Evolutionary conservation across 129 eudicot genomes (phyloP).

Genomic region (Helichrysum umbraculigerum): DNA sequence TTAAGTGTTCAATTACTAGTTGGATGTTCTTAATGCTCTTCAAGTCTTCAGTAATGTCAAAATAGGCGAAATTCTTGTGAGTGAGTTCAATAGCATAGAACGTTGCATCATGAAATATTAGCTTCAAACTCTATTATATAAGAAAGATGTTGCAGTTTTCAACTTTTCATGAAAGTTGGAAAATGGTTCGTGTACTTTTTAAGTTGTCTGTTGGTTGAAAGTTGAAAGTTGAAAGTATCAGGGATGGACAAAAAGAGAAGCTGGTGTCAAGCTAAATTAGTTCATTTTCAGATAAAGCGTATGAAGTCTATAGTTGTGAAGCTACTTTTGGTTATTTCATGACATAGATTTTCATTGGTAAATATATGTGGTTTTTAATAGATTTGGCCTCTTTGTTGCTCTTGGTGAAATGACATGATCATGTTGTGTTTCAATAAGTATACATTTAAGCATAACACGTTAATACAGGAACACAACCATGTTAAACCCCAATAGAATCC

Average conservation of each 20-base stretch:
- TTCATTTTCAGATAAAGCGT: neutral
- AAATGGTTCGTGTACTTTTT: too few relatives aligned
- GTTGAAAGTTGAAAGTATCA: too few relatives aligned
- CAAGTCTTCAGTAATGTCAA: neutral
- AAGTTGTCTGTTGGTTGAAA: neutral
- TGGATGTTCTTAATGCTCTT: neutral
- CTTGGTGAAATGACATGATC: neutral
- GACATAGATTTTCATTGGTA: neutral
- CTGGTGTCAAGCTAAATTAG: neutral
- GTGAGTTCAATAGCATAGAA: neutral
- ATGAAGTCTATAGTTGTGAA: neutral
- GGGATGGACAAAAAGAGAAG: neutral
- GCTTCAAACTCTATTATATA: too few relatives aligned
- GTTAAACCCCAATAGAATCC: too few relatives aligned
- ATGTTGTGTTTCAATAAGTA: too few relatives aligned
- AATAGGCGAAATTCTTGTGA: neutral
- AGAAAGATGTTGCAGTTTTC: neutral
- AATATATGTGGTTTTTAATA: neutral
- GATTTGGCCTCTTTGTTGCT: conserved; percentile 4
- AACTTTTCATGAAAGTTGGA: too few relatives aligned
- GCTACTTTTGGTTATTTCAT: neutral
- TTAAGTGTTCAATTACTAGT: neutral
- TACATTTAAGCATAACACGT: too few relatives aligned
- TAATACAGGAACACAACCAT: too few relatives aligned
- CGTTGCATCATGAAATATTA: neutral